Percentiles rank a stretch among this genome's conserved stretches.
phyloP scores from a whole-genome alignment of 345 rosid genomes.

The Gossypium arboreum region DNA sequence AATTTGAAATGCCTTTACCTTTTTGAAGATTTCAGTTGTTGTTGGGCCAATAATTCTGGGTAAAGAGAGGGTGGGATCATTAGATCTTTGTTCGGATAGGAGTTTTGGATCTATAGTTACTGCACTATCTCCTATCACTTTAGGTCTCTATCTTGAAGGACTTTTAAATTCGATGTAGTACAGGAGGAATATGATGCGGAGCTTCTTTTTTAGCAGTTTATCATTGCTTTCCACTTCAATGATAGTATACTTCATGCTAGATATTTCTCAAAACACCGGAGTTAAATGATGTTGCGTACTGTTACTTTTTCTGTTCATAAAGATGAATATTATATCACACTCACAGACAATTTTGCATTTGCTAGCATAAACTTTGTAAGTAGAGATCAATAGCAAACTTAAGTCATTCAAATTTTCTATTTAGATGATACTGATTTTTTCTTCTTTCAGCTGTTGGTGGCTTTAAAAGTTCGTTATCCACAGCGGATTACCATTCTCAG shows the following conservation, averaged over 20 bases:
- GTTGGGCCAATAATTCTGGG: not conserved
- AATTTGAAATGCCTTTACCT: not conserved
- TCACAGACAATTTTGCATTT: not conserved
- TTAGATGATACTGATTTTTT: constrained; percentile 15
- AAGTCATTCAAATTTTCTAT: not conserved
- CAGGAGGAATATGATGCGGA: too few relatives aligned
- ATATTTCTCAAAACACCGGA: not conserved
- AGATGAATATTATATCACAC: not conserved
- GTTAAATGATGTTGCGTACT: not conserved
- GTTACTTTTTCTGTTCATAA: not conserved
- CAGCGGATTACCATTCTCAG: constrained; percentile 80
- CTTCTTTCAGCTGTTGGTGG: constrained; percentile 59
- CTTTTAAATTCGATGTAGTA: not conserved
- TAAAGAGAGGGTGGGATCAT: not conserved
- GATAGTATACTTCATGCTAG: not conserved
- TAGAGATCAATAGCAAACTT: not conserved
- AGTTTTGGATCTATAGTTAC: not conserved
- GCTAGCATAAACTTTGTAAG: not conserved
- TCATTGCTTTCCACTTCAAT: not conserved
- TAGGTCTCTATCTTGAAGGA: not conserved
- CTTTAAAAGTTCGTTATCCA: constrained; percentile 74
- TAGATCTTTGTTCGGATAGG: not conserved
- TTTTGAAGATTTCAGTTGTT: constrained; percentile 8
- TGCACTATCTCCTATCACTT: not conserved
- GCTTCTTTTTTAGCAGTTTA: not conserved